A percentile compares a stretch with the other conserved stretches of the same genome.
These are phyloP conservation scores for Coniochaeta sp. DNA, from an alignment of 2,329 filamentous ascomycete species.

Conservation along the genomic window DNA sequence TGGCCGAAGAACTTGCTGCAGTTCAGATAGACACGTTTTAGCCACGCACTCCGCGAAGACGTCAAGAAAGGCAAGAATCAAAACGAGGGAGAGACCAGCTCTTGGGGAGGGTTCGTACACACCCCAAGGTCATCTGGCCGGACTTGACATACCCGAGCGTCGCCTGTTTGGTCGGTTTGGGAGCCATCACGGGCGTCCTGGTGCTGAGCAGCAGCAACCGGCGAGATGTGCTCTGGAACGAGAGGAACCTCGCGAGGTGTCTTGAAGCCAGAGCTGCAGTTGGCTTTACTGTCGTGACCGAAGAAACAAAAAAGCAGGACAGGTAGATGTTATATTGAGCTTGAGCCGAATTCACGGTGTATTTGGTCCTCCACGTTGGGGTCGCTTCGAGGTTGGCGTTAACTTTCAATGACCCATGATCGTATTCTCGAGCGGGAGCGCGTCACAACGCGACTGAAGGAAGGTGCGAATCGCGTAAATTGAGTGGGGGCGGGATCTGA, in stretches of 20 bases:
- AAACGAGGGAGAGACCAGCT: slow-evolving; percentile 3
- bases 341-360: no score
- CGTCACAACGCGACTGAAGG: not conserved
- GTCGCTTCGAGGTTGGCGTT: not conserved
- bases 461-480: not conserved
- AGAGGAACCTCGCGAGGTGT: slow-evolving; percentile 12
- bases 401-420: not conserved
- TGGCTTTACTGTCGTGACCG: not conserved
- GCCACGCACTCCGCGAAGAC: not conserved
- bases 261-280: slow-evolving; percentile 9
- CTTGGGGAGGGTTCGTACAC: slow-evolving; percentile 26
- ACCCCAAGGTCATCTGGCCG: slow-evolving; percentile 69
- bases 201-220: slow-evolving; percentile 7
- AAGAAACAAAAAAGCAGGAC: not conserved
- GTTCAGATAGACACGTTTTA: slow-evolving; percentile 7
- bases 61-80: not conserved
- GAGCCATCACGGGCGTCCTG: slow-evolving; percentile 28
- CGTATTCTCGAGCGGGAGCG: no score
- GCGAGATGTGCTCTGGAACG: slow-evolving; percentile 9
- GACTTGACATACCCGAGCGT: slow-evolving; percentile 82
- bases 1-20: slow-evolving; percentile 78
- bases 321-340: not conserved
- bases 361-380: not conserved
- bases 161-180: slow-evolving; percentile 65
- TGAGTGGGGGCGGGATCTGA: not conserved